Conservation (phyloP, 495 filamentous ascomycete genomes). For the Hyphodiscus hymeniophilus region DNA sequence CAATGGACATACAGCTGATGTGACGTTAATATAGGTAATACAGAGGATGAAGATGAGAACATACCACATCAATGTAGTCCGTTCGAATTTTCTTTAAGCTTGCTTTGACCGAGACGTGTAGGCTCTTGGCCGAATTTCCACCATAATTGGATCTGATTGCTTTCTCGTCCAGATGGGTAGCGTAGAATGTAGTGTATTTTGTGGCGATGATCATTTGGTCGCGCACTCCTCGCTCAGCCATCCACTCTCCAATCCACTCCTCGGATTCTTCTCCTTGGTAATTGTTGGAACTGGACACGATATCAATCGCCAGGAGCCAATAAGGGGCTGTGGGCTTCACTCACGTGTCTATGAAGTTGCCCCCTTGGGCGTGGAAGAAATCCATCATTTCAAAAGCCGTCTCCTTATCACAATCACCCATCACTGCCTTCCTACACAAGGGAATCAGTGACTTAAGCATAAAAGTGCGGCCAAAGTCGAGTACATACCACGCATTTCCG, state of each 20-base stretch:
- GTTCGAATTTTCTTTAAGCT: slow-evolving; percentile 55
- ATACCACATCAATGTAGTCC: slow-evolving; percentile 55
- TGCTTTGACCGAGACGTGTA: slow-evolving; percentile 45
- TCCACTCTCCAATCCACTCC: slow-evolving; percentile 59
- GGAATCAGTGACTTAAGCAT: too few relatives aligned
- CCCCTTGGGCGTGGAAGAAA: slow-evolving; percentile 45
- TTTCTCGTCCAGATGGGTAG: slow-evolving; percentile 23
- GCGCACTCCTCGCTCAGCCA: slow-evolving; percentile 38
- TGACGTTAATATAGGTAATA: too few relatives aligned
- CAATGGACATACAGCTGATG: slow-evolving; percentile 56
- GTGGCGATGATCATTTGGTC: slow-evolving; percentile 59
- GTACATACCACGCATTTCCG: too few relatives aligned
- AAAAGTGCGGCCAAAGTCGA: too few relatives aligned
- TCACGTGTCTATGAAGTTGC: slow-evolving; percentile 69
- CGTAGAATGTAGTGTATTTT: slow-evolving; percentile 42
- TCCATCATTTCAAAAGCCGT: slow-evolving; percentile 50
- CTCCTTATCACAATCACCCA: slow-evolving; percentile 47
- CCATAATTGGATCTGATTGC: slow-evolving; percentile 32
- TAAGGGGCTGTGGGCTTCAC: too few relatives aligned
- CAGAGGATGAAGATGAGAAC: too few relatives aligned
- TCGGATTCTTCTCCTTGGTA: slow-evolving; percentile 60
- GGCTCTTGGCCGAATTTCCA: slow-evolving; percentile 44
- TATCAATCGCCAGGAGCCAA: too few relatives aligned
- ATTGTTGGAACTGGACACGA: too few relatives aligned
- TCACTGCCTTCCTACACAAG: too few relatives aligned